Evolutionary conservation across 2,329 filamentous ascomycete species (phyloP), one percentile per base, ranked within the genome.

Genomic region (Aquanectria penicillioides): DNA sequence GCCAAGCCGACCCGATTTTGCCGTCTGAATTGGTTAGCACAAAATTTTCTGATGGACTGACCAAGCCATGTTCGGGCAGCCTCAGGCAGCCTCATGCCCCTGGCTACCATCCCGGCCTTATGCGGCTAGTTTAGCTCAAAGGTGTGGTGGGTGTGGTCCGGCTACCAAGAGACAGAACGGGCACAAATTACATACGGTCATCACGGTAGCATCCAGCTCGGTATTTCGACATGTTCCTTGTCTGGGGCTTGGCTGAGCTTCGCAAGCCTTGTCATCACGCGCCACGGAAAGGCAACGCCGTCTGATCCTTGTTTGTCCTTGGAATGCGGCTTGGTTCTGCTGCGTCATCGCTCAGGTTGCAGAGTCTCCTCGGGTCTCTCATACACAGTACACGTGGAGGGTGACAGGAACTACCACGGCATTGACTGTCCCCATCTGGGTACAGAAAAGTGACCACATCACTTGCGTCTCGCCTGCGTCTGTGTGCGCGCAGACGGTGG

Each of bases 241-340:
- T 49, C 33, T 41, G 47, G 53, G 54, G 17, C 41, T 50, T 29
- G 40, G 25, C 52, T 40, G 43, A 33, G 17, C 20, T 48, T 53
- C 25, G 11, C 29, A 12, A 31, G 34, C 46, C 15, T 52, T 53
- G 41, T 26, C 57, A 46, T 66, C 46, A 55, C 55, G 60, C 57
- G 47, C 50, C 34, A 49, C 44, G 36, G 26, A 37, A 61, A 54
- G 17, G 38, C 37, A 12, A 33, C 15, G 23, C 20, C 23, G 11
- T 20, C 31, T 15, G 13, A 3, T 11, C 20, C 20, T 23, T 31
- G 31, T 40, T 12, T 33, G 25, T 22, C 34, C 17, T 31, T 34
- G 47, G 43, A 31, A 43, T 56, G 44, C 31, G 43, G 50, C 34
- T 52, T 37, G 34, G 17, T 50, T 38, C 12, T 31, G 9, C 37